Evolutionary conservation across 495 filamentous ascomycete genomes (phyloP).

Genomic region (Neurospora sp.): DNA sequence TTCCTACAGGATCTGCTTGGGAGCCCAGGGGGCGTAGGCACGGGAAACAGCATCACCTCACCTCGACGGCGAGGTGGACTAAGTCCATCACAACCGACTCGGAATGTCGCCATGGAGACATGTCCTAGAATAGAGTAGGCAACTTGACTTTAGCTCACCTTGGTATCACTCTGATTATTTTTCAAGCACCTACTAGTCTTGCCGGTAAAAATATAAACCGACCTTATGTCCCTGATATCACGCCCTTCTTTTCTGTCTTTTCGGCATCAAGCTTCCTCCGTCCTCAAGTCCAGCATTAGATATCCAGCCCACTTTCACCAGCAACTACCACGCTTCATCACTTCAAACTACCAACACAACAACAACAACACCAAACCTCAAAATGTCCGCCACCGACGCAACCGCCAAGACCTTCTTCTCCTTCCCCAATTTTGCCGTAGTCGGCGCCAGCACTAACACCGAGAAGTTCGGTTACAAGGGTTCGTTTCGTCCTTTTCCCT

Average conservation of each 20-base stretch:
- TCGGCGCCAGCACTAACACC: conserved; percentile 76
- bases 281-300: background rate
- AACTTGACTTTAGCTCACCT: background rate
- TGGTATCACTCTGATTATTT: background rate
- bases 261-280: background rate
- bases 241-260: background rate
- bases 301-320: background rate
- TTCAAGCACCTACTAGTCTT: background rate
- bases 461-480: conserved; percentile 88
- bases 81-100: background rate
- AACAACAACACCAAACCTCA: conserved; percentile 7
- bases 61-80: background rate
- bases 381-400: conserved; percentile 42
- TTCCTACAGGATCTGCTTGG: background rate
- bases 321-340: background rate
- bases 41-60: background rate
- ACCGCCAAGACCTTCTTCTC: conserved; percentile 73
- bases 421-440: conserved; percentile 75
- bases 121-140: background rate
- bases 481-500: conserved; percentile 23
- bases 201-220: background rate
- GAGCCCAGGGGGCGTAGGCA: background rate
- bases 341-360: background rate
- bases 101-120: background rate
- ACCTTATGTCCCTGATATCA: background rate